Evolutionary conservation across 2,329 filamentous ascomycete species (phyloP).

Genomic region (Sporothrix curviconia): DNA sequence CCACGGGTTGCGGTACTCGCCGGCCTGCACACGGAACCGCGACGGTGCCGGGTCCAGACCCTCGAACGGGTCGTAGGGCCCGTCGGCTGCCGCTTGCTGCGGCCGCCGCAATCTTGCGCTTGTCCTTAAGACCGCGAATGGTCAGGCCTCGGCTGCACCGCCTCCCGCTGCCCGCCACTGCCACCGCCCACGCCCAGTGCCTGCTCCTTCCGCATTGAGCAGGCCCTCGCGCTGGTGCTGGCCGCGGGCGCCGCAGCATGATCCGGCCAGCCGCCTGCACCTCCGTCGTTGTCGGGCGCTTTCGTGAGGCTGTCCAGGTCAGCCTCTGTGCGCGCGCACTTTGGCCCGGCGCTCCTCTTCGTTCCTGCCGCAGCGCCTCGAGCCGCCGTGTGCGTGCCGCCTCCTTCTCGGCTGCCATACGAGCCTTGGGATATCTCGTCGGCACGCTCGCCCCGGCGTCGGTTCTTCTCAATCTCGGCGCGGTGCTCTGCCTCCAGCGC

Average conservation of each 20-base stretch:
- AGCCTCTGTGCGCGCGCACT: conserved; percentile 57
- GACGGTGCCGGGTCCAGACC: conserved; percentile 62
- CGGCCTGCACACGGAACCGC: conserved; percentile 59
- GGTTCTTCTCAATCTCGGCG: conserved; percentile 59
- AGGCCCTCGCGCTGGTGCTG: conserved; percentile 36
- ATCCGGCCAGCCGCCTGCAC: conserved; percentile 49
- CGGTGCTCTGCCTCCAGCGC: conserved; percentile 69
- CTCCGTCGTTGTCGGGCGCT: conserved; percentile 40
- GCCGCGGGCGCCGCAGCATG: conserved; percentile 66
- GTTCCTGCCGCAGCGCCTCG: conserved; percentile 59
- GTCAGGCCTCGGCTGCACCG: conserved; percentile 38
- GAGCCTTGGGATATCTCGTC: conserved; percentile 45
- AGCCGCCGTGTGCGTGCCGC: conserved; percentile 56
- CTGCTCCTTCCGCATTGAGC: conserved; percentile 35
- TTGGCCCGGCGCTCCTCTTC: conserved; percentile 61
- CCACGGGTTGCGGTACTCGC: conserved; percentile 68
- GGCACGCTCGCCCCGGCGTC: conserved; percentile 42
- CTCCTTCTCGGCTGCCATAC: conserved; percentile 61
- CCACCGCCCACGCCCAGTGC: conserved; percentile 24
- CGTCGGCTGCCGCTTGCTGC: conserved; percentile 49
- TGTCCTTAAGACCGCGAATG: conserved; percentile 75
- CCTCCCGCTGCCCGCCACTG: neutral
- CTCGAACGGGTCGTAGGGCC: conserved; percentile 82
- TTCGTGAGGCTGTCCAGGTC: conserved; percentile 64
- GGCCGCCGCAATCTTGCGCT: conserved; percentile 29